These are phyloP conservation scores for Monosporascus sp. DNA, from an alignment of 2,329 filamentous ascomycete genomes.

Conservation along the genomic window DNA sequence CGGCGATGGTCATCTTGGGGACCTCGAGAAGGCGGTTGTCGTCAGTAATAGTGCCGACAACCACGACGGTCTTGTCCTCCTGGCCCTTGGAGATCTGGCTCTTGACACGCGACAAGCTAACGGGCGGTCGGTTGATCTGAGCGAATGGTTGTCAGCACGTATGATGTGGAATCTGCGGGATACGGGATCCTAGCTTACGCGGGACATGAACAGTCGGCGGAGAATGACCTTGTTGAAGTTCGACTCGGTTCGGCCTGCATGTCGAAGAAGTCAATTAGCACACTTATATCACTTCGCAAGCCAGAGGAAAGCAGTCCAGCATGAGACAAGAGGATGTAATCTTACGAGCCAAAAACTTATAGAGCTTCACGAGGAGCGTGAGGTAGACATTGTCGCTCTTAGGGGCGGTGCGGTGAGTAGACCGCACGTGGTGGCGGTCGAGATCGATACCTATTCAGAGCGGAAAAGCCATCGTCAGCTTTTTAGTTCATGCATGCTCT, in stretches of 20 bases:
- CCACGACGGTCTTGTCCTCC: conserved; percentile 81
- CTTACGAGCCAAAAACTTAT: conserved; percentile 94
- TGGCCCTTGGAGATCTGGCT: conserved; percentile 60
- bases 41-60: conserved; percentile 94
- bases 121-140: conserved; percentile 83
- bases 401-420: conserved; percentile 82
- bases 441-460: conserved; percentile 64
- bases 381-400: conserved; percentile 99
- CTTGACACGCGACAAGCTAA: conserved; percentile 88
- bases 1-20: conserved; percentile 90
- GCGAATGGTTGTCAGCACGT: neutral
- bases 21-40: conserved; percentile 89
- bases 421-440: conserved; percentile 63
- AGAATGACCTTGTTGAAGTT: conserved; percentile 99
- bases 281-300: neutral
- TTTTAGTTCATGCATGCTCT: conserved; percentile 61
- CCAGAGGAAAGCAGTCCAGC: neutral
- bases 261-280: neutral
- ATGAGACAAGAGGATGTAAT: neutral
- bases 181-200: conserved; percentile 30
- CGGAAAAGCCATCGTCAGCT: conserved; percentile 54
- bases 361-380: conserved; percentile 96
- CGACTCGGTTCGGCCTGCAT: conserved; percentile 83
- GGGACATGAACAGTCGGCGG: conserved; percentile 95
- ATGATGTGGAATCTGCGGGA: neutral